Evolutionary conservation across 2,329 filamentous ascomycete genomes (phyloP), one percentile per base, ranked within the genome.

Genomic region (Neofusicoccum kwambonambiense): DNA sequence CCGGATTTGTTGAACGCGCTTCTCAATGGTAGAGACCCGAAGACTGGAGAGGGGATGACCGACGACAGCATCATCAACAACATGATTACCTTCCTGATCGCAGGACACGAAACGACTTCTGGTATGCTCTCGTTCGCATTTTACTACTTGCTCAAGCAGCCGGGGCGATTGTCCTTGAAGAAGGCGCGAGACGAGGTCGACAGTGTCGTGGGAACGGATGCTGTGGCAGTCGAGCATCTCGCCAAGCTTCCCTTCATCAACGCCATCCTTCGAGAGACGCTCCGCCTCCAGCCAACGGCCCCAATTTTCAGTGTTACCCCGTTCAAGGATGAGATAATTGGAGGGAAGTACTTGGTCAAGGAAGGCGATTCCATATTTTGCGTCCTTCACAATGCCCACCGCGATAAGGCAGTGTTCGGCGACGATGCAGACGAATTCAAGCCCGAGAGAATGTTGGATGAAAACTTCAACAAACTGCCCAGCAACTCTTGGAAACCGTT

Each of bases 31-130:
- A 82, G 80, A 45, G 89, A 91, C 68, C 84, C 86, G 0, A 82
- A 88, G 70, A 90, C 88, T 0, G 86, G 86, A 31, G 79, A 82
- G 65, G 76, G 76, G 2, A 79, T 91, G 68, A 82, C 77, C 4
- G 84, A 90, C 4, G 83, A 84, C 8, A 84, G 86, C 66, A 83
- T 90, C 56, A 82, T 89, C 54, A 87, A 90, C 74, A 89, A 91
- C 73, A 87, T 91, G 68, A 85, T 90, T 61, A 84, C 84, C 2
- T 89, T 91, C 79, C 83, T 89, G 45, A 87, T 87, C 60, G 86
- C 75, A 78, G 70, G 71, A 84, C 66, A 78, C 75, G 67, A 78
- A 75, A 77, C 75, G 0, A 77, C 76, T 4, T 77, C 76, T 12
- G 75, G 75, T 3, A 64, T 77, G 1, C 66, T 78, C 6, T 78